A percentile compares a stretch with the other conserved stretches of the same genome.
These are phyloP conservation scores for Fraxinus latifolia DNA, from an alignment of 305 asterid genomes.

Conservation along the genomic window DNA sequence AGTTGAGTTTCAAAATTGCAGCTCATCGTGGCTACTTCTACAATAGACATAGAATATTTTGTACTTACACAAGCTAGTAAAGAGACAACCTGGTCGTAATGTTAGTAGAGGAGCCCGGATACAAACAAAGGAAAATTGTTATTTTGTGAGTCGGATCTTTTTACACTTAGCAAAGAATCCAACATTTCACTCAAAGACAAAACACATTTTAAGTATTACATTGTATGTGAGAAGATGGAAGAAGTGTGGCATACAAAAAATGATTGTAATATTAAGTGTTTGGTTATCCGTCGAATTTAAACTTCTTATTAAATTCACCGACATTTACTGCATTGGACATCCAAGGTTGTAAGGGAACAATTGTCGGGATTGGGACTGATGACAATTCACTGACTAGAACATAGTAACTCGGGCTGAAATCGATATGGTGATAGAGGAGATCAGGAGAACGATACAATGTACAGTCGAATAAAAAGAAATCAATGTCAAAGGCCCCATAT, in stretches of 20 bases:
- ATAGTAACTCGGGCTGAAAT: slow-evolving; percentile 63
- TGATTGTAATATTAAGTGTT: not conserved
- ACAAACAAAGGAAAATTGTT: not conserved
- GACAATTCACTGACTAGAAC: slow-evolving; percentile 71
- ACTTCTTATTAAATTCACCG: not conserved
- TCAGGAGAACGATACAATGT: slow-evolving; percentile 27
- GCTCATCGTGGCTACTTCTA: not conserved
- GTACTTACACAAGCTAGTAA: not conserved
- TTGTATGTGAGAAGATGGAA: not conserved
- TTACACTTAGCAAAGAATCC: not conserved
- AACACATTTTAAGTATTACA: not conserved
- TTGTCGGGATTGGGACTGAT: slow-evolving; percentile 66
- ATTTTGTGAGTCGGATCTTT: not conserved
- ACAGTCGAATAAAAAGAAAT: not conserved
- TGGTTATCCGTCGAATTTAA: not conserved
- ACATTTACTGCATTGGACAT: slow-evolving; percentile 3
- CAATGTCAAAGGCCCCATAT: not conserved
- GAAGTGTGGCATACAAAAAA: not conserved
- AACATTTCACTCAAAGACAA: not conserved
- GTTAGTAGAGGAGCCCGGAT: not conserved
- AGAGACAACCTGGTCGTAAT: not conserved
- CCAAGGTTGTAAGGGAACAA: slow-evolving; percentile 55
- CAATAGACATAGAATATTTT: not conserved
- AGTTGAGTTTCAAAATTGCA: not conserved
- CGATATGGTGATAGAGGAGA: slow-evolving; percentile 41